Conservation (phyloP, 2,329 filamentous ascomycete species). For the Tympanopsis confertula region DNA sequence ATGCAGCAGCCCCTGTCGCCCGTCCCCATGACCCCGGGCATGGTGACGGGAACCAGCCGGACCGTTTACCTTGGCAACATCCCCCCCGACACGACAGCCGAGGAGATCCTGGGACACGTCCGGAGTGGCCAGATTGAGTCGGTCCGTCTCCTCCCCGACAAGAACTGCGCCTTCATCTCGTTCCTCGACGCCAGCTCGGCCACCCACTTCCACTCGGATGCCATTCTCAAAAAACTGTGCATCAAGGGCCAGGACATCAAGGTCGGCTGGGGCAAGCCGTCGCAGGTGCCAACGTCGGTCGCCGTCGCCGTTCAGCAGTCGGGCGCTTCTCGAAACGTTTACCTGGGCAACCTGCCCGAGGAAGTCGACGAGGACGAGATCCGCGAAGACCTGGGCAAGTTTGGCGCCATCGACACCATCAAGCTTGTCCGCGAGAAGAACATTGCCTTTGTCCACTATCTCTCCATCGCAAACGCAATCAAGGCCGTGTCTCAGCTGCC, state of each 20-base stretch:
- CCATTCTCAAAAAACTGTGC: constrained; percentile 97
- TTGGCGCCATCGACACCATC: constrained; percentile 89
- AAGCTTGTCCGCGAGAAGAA: constrained; percentile 97
- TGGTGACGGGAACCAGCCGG: constrained; percentile 81
- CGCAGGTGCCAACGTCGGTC: constrained; percentile 92
- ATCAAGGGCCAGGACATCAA: constrained; percentile 99
- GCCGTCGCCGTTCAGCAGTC: constrained; percentile 96
- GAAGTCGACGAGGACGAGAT: constrained; percentile 85
- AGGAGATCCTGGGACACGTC: constrained; percentile 93
- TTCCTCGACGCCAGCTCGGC: constrained; percentile 96
- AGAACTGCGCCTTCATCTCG: constrained; percentile 99
- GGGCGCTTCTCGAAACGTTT: constrained; percentile 91
- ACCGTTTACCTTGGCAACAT: constrained; percentile 98
- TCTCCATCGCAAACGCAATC: constrained; percentile 97
- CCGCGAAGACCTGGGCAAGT: constrained; percentile 89
- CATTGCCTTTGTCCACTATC: constrained; percentile 94
- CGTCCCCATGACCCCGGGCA: constrained; percentile 64
- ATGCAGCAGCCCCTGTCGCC: constrained; percentile 60
- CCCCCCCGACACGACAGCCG: constrained; percentile 89
- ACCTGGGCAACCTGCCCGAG: constrained; percentile 84
- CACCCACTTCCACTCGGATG: constrained; percentile 98
- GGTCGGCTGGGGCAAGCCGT: constrained; percentile 98
- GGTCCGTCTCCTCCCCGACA: constrained; percentile 90
- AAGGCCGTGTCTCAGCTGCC: constrained; percentile 95
- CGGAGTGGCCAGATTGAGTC: constrained; percentile 97